phyloP scores from a whole-genome alignment of 1,284 basidiomycete genomes.

The Ustilago nuda region DNA sequence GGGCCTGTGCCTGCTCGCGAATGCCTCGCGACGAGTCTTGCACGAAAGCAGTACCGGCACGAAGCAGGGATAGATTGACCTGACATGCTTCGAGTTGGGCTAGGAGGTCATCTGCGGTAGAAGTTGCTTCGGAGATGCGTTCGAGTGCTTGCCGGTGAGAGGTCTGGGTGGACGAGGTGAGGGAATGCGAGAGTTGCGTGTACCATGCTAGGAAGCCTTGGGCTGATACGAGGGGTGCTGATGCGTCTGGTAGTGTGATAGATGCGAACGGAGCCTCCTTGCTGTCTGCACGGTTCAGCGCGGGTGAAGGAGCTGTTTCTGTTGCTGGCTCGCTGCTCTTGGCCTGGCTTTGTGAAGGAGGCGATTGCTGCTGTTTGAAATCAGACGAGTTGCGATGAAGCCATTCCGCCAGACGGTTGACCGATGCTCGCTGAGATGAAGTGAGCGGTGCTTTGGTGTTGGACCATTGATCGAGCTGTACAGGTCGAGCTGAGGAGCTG shows the following conservation, averaged over 20 bases:
- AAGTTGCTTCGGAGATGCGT: slow-evolving; percentile 42
- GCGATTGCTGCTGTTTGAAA: slow-evolving; percentile 37
- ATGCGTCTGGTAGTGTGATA: slow-evolving; percentile 23
- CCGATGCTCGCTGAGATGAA: slow-evolving; percentile 44
- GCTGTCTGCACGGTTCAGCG: neutral
- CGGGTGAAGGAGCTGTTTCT: neutral
- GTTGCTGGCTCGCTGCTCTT: neutral
- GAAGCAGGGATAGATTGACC: slow-evolving; percentile 57
- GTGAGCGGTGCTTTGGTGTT: slow-evolving; percentile 51
- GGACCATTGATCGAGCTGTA: slow-evolving; percentile 59
- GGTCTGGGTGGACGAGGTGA: slow-evolving; percentile 52
- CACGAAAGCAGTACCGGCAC: slow-evolving; percentile 59
- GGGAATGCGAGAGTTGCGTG: slow-evolving; percentile 45
- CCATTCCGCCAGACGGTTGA: slow-evolving; percentile 58
- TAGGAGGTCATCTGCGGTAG: slow-evolving; percentile 44
- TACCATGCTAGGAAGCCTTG: slow-evolving; percentile 57
- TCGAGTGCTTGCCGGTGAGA: slow-evolving; percentile 43
- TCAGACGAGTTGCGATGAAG: slow-evolving; percentile 42
- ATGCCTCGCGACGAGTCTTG: slow-evolving; percentile 60
- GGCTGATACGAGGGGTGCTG: slow-evolving; percentile 44
- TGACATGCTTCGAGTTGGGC: slow-evolving; percentile 56
- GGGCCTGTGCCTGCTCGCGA: slow-evolving; percentile 56
- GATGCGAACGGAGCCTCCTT: neutral
- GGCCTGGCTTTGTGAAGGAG: neutral
- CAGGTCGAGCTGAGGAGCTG: slow-evolving; percentile 27